Percentiles rank a stretch among this genome's conserved stretches.
Evolutionary conservation across 139 green algal genomes (phyloP).

Genomic region (Zygnema circumcarinatum): DNA sequence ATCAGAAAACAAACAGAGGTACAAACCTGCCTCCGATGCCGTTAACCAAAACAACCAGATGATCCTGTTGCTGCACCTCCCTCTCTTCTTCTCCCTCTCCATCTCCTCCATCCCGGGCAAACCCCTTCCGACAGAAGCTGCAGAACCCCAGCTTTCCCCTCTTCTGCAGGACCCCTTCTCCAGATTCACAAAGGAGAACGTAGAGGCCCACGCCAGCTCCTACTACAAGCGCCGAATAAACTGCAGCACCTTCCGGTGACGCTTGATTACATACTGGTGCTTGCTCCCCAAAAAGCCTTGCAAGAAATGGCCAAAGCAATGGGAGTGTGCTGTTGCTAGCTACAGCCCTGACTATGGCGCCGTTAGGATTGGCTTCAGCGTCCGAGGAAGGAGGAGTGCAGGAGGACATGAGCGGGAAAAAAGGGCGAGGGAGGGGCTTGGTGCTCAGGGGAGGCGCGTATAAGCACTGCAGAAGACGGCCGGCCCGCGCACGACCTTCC

Average conservation of each 20-base stretch:
- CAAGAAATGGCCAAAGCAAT: not conserved
- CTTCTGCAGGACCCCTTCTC: not conserved
- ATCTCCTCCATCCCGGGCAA: not conserved
- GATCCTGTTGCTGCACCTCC: not conserved
- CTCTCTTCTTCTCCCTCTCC: not conserved
- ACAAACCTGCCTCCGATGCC: conserved; percentile 52
- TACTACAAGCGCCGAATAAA: not conserved
- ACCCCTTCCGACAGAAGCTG: not conserved
- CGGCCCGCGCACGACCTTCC: too few relatives aligned
- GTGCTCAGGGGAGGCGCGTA: too few relatives aligned
- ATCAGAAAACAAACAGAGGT: too few relatives aligned
- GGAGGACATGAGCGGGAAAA: not conserved
- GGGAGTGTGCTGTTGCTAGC: not conserved
- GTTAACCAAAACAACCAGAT: conserved; percentile 60
- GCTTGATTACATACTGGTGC: not conserved
- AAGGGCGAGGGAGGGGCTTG: not conserved
- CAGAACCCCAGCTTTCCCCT: not conserved
- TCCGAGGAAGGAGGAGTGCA: not conserved
- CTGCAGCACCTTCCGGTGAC: not conserved
- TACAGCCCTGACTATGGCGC: not conserved
- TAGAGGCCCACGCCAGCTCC: not conserved
- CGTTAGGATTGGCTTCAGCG: not conserved
- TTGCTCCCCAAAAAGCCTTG: not conserved
- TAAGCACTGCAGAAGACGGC: too few relatives aligned
- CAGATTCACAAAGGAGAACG: not conserved